Conservation (phyloP, 2,329 filamentous ascomycete species). For the Ophiostoma tasmaniense region DNA sequence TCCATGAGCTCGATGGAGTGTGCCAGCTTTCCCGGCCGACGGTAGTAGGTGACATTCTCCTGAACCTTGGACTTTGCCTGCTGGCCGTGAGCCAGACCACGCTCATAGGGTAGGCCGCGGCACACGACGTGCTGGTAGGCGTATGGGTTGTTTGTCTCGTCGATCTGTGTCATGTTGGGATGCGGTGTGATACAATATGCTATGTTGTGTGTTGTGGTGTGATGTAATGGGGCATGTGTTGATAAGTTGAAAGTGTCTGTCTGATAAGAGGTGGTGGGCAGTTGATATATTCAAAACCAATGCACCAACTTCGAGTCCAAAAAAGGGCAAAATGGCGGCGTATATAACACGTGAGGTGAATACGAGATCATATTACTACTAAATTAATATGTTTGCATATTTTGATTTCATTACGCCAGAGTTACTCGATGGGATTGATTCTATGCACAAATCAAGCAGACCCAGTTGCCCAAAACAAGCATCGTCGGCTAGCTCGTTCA, state of each 20-base stretch:
- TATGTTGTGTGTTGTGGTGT: background rate
- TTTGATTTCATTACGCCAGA: background rate
- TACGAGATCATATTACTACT: background rate
- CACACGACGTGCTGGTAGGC: conserved; percentile 24
- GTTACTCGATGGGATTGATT: background rate
- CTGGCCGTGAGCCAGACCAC: conserved; percentile 21
- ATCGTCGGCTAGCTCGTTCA: background rate
- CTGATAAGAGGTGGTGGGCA: background rate
- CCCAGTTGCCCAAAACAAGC: background rate
- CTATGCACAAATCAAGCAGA: background rate
- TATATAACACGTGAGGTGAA: background rate
- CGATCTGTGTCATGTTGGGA: conserved; percentile 11
- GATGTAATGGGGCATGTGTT: background rate
- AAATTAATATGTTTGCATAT: background rate
- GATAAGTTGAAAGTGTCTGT: background rate
- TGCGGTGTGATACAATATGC: background rate
- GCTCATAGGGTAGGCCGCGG: conserved; percentile 22
- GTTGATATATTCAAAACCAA: background rate
- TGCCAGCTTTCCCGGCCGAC: conserved; percentile 21
- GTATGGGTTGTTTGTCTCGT: conserved; percentile 4
- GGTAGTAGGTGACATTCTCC: conserved; percentile 23
- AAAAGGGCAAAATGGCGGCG: background rate
- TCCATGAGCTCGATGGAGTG: conserved; percentile 17
- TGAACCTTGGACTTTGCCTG: conserved; percentile 22
- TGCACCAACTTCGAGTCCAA: background rate